A percentile compares a stretch with the other conserved stretches of the same genome.
Evolutionary conservation across 73 alveolate genomes (phyloP).

Genomic region (Paramecium sonneborni): DNA sequence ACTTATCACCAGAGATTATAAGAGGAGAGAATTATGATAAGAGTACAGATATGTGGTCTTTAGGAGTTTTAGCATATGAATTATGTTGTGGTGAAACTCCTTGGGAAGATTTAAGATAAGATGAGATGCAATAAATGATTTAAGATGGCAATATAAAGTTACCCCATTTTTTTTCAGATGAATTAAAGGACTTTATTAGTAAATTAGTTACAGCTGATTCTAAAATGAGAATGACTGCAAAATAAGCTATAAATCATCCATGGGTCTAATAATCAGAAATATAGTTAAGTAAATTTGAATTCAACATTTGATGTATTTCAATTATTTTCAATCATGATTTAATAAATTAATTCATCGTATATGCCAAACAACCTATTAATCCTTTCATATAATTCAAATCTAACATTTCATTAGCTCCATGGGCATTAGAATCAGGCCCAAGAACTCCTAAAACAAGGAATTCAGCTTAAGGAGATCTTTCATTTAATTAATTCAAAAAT

Average conservation of each 20-base stretch:
- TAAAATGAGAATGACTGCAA: neutral
- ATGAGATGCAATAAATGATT: neutral
- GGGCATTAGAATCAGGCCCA: slow-evolving; percentile 88
- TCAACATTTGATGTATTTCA: neutral
- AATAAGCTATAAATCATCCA: neutral
- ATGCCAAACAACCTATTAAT: slow-evolving; percentile 29
- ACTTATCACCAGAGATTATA: slow-evolving; percentile 63
- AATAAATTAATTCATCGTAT: neutral
- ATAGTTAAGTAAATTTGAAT: neutral
- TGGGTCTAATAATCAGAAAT: neutral
- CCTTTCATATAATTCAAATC: slow-evolving; percentile 70
- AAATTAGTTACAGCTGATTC: neutral
- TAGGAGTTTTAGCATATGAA: slow-evolving; percentile 61
- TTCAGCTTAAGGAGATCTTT: slow-evolving; percentile 80
- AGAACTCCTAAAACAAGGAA: slow-evolving; percentile 83
- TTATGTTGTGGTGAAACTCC: slow-evolving; percentile 45
- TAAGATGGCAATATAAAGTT: neutral
- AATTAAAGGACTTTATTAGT: neutral
- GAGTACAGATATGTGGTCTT: slow-evolving; percentile 56
- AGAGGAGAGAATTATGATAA: slow-evolving; percentile 55
- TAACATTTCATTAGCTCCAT: slow-evolving; percentile 79
- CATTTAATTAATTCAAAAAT: slow-evolving; percentile 81
- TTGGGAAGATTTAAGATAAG: neutral
- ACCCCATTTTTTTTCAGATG: neutral
- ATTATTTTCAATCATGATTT: too few species aligned